A percentile compares a stretch with the other conserved stretches of the same genome.
Conservation (phyloP, 495 filamentous ascomycete species). For the Bryoglossum gracile region DNA sequence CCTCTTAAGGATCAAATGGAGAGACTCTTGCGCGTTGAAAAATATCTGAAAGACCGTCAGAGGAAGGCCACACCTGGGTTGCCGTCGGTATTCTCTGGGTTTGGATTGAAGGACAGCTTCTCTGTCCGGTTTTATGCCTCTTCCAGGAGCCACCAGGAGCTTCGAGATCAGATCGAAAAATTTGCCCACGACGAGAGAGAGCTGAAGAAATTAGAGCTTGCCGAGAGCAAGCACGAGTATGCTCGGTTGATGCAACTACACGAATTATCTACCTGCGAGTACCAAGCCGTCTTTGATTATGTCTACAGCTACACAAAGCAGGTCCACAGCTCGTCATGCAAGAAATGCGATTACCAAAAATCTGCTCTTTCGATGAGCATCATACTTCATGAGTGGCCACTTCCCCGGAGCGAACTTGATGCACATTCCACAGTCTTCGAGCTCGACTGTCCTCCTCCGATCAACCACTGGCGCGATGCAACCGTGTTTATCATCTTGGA, state of each 20-base stretch:
- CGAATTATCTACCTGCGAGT: conserved; percentile 27
- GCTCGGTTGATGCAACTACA: conserved; percentile 25
- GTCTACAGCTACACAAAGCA: too few relatives aligned
- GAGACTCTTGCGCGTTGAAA: conserved; percentile 41
- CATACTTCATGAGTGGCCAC: conserved; percentile 53
- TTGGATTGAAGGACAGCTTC: conserved; percentile 34
- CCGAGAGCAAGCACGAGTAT: conserved; percentile 28
- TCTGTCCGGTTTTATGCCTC: conserved; percentile 45
- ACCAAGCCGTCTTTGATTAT: too few relatives aligned
- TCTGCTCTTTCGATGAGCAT: conserved; percentile 38
- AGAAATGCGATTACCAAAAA: conserved; percentile 24
- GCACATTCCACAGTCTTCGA: conserved; percentile 52
- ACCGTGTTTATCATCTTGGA: conserved; percentile 38
- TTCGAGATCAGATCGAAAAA: conserved; percentile 34
- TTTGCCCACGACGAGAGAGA: conserved; percentile 27
- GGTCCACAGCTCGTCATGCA: conserved; percentile 27
- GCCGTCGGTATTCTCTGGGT: conserved; percentile 31
- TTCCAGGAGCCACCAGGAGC: conserved; percentile 36
- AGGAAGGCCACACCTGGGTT: conserved; percentile 10
- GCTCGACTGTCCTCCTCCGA: conserved; percentile 36
- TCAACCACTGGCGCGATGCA: conserved; percentile 48
- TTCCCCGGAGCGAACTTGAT: conserved; percentile 33
- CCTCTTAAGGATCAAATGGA: conserved; percentile 41
- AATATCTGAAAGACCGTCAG: conserved; percentile 37
- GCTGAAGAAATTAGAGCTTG: conserved; percentile 40